Base-by-base conservation (phyloP, 2,329 filamentous ascomycete species). In the Periconia sp. region DNA sequence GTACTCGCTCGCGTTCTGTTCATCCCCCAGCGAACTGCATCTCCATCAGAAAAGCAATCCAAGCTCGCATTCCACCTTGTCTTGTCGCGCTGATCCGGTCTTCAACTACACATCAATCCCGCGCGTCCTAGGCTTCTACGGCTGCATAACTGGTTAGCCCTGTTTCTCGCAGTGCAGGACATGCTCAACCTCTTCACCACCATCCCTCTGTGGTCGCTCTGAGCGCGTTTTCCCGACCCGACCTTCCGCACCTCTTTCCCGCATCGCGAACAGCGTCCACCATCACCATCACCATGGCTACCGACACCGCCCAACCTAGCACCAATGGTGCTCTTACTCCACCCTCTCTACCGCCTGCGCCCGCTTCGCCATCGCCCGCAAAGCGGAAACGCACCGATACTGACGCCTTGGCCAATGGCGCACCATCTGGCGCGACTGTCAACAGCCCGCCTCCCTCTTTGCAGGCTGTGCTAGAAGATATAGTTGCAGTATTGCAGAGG, bases 381-480 rank as follows among this genome's bases (percentile, higher is more conserved):
- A 81, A 81, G 64, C 76, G 78, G 44, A 81, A 80, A 69, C 77
- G 77, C 53, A 73, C 72, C 40, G 68, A 71, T 35, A 71, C 69
- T 46, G 61, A 63, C 45, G 56, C 64, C 35, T 53, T 62, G 42
- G 51, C 63, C 57, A 66, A 71, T 53, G 68, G 66, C 66, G 64
- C 65, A 59, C 63, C 67, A 40, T 37, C 56, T 47, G 50, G 63
- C 52, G 63, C 58, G 54, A 50, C 56, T 47, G 57, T 54, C 13
- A 60, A 58, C 35, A 55, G 54, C 2, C 50, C 61, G 48, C 55
- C 63, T 46, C 63, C 66, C 64, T 61, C 65, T 42, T 50, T 72
- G 50, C 67, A 71, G 54, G 50, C 58, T 2, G 61, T 68, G 17
- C 71, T 79, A 37, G 61, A 63, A 13, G 76, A 80, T 55, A 70